phyloP scores from a whole-genome alignment of 1,284 basidiomycete genomes.

The Ceratobasidium sp. region DNA sequence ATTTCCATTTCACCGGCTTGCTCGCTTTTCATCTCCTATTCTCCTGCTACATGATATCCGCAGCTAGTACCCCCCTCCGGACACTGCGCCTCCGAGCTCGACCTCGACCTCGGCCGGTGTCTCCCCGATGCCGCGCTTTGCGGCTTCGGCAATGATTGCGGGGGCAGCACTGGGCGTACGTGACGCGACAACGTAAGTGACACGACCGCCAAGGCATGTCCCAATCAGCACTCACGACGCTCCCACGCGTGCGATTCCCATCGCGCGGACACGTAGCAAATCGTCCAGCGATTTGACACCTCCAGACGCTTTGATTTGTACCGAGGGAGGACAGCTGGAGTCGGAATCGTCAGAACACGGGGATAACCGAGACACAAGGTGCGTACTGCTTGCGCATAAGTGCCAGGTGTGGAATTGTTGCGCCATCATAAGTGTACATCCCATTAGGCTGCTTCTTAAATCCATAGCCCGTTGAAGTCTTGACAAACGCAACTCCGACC shows the following conservation, averaged over 20 bases:
- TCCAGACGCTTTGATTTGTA: slow-evolving; percentile 48
- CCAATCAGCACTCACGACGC: slow-evolving; percentile 42
- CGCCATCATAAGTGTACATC: slow-evolving; percentile 46
- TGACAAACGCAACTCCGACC: slow-evolving; percentile 47
- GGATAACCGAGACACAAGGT: neutral
- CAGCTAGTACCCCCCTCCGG: slow-evolving; percentile 38
- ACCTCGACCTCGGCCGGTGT: slow-evolving; percentile 43
- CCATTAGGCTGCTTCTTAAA: slow-evolving; percentile 46
- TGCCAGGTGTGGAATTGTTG: slow-evolving; percentile 46
- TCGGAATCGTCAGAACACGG: neutral
- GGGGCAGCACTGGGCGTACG: slow-evolving; percentile 40
- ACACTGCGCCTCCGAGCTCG: slow-evolving; percentile 36
- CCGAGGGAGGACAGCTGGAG: slow-evolving; percentile 32
- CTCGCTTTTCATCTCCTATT: slow-evolving; percentile 11
- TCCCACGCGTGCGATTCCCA: slow-evolving; percentile 46
- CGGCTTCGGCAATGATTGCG: slow-evolving; percentile 46
- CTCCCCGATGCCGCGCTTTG: slow-evolving; percentile 45
- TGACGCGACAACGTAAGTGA: slow-evolving; percentile 37
- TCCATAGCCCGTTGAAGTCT: slow-evolving; percentile 48
- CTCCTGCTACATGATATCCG: neutral
- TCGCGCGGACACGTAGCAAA: slow-evolving; percentile 46
- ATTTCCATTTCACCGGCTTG: slow-evolving; percentile 16
- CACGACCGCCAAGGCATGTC: slow-evolving; percentile 18
- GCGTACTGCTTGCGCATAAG: slow-evolving; percentile 47
- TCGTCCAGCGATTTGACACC: slow-evolving; percentile 47